Percentiles rank a stretch among this genome's conserved stretches.
Evolutionary conservation across 495 filamentous ascomycete genomes (phyloP).

Genomic region (Darksidea phi): DNA sequence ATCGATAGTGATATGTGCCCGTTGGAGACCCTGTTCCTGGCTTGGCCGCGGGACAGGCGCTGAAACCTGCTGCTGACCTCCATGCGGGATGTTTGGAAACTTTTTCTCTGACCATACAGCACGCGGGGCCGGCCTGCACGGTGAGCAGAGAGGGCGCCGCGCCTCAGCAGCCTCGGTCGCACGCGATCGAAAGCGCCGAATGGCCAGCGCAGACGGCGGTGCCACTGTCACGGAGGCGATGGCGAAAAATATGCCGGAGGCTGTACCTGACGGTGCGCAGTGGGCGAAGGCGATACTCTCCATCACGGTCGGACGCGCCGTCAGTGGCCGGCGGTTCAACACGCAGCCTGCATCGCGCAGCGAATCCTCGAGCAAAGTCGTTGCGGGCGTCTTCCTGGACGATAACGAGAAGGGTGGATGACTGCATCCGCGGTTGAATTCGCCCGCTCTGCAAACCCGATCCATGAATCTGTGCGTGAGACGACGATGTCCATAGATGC

Average conservation of each 20-base stretch:
- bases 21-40: constrained; percentile 28
- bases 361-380: neutral
- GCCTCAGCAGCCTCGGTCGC: constrained; percentile 3
- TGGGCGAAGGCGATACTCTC: neutral
- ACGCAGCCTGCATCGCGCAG: constrained; percentile 1
- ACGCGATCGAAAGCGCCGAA: constrained; percentile 23
- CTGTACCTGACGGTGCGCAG: neutral
- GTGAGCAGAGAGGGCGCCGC: neutral
- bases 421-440: constrained; percentile 15
- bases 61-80: constrained; percentile 25
- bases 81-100: constrained; percentile 34
- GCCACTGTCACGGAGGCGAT: constrained; percentile 21
- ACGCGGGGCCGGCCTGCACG: neutral
- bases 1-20: constrained; percentile 35
- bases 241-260: neutral
- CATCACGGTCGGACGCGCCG: constrained; percentile 13
- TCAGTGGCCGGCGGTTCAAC: constrained; percentile 17
- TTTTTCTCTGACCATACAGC: constrained; percentile 1
- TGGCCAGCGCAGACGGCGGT: constrained; percentile 8
- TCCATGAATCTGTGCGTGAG: constrained; percentile 4
- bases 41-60: constrained; percentile 24
- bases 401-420: neutral
- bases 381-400: neutral
- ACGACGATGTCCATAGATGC: neutral
- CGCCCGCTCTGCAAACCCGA: neutral